phyloP scores from a whole-genome alignment of 306 rosid genomes.

The Acacia confusa region DNA sequence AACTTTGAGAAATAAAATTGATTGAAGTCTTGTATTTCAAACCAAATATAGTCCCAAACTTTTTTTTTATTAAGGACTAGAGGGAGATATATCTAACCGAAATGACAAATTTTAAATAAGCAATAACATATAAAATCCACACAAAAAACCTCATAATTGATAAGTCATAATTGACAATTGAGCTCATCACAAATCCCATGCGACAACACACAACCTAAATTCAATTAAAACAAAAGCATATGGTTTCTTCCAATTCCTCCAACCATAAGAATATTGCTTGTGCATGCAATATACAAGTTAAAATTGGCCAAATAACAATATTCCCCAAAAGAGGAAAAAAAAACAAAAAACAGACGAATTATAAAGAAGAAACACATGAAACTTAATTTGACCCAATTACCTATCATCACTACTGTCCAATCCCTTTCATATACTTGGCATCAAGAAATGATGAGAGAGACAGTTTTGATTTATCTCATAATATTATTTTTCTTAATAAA shows the following conservation, averaged over 20 bases:
- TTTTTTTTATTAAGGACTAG: too few species aligned
- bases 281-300: neutral
- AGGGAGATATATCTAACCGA: too few species aligned
- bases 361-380: neutral
- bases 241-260: neutral
- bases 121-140: neutral
- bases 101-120: too few species aligned
- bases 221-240: neutral
- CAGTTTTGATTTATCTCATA: neutral
- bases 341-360: neutral
- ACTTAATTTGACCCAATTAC: neutral
- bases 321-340: neutral
- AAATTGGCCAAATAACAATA: neutral
- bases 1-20: too few species aligned
- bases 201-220: neutral
- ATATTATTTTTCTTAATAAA: neutral
- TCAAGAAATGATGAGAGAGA: neutral
- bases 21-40: too few species aligned
- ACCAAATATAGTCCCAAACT: too few species aligned
- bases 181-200: neutral
- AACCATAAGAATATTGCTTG: neutral
- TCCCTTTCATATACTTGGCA: neutral
- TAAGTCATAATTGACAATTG: neutral
- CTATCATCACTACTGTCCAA: neutral
- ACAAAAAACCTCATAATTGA: neutral